phyloP scores from a whole-genome alignment of 176 grass and related monocot species.

The Juncus effusus region DNA sequence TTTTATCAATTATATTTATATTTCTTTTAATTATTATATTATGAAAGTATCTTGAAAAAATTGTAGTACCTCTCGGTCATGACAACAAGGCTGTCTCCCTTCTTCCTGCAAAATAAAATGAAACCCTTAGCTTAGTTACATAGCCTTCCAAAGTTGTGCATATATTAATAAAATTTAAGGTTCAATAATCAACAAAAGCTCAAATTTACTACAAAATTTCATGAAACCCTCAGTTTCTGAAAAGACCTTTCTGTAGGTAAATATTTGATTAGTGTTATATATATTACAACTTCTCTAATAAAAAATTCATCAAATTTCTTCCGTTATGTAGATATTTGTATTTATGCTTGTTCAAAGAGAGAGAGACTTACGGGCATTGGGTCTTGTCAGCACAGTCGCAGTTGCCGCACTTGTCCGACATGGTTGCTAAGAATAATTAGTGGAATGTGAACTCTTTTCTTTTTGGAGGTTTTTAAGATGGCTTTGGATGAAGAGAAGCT shows the following conservation, averaged over 20 bases:
- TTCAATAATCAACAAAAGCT: not conserved
- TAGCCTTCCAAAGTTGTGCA: not conserved
- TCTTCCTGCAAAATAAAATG: slow-evolving; percentile 49
- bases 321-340: not conserved
- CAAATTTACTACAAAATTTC: not conserved
- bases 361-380: slow-evolving; percentile 56
- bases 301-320: not conserved
- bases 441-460: not conserved
- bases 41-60: not conserved
- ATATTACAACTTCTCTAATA: not conserved
- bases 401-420: slow-evolving; percentile 80
- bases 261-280: not conserved
- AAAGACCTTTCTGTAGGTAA: not conserved
- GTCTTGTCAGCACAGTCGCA: slow-evolving; percentile 88
- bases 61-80: slow-evolving; percentile 56
- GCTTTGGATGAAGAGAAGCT: slow-evolving; percentile 23
- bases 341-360: not conserved
- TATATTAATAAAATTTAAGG: no score
- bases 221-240: no score
- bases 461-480: not conserved
- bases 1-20: no score
- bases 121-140: not conserved
- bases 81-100: slow-evolving; percentile 52
- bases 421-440: slow-evolving; percentile 13
- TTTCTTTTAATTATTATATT: not conserved